Evolutionary conservation across 192 early-diverging fungal genomes (phyloP), one percentile per base, ranked within the genome.

Genomic region (Chytriomyces sp.): DNA sequence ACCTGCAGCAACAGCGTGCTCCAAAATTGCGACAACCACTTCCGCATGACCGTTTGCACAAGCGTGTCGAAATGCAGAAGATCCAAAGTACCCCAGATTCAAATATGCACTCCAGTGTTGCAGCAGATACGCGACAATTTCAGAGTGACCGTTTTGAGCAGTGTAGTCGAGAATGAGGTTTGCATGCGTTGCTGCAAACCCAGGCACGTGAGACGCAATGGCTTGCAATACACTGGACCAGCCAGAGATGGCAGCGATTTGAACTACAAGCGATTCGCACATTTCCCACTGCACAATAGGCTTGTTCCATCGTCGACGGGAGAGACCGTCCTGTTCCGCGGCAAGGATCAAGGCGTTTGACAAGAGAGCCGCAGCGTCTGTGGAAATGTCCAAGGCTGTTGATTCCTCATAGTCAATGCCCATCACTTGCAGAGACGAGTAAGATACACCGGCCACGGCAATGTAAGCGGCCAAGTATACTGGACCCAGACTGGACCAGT

Each of bases 381-480:
- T 60, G 16, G 16, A 0, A n/a, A n/a, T 18, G 57, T 60, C 57
- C 18, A 18, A 60, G 7, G 46, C 48, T 13, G 69, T 35, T 20
- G n/a, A 8, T 70, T 70, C 69, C 26, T 70, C 69, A 26, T 70
- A 70, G 7, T 8, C 8, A n/a, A 70, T 53, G 13, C 69, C 69
- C 7, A 70, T 47, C 57, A 53, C 10, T 8, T 47, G 18, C 49
- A 70, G 28, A 23, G 69, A 70, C 16, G 49, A 50, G 26, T 70
- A 70, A n/a, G 69, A 59, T 9, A 70, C 23, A 26, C 69, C 69
- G 16, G 24, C 49, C 20, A 57, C 13, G 13, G 48, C 50, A 59
- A 70, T 48, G 16, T 57, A 26, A 6, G 69, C 69, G 18, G 48
- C 69, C 13, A 60, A 57, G 50, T 70, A 70, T 16, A 43, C 46